phyloP scores from a whole-genome alignment of 768 basidiomycete species.

The Lenzites betulinus region DNA sequence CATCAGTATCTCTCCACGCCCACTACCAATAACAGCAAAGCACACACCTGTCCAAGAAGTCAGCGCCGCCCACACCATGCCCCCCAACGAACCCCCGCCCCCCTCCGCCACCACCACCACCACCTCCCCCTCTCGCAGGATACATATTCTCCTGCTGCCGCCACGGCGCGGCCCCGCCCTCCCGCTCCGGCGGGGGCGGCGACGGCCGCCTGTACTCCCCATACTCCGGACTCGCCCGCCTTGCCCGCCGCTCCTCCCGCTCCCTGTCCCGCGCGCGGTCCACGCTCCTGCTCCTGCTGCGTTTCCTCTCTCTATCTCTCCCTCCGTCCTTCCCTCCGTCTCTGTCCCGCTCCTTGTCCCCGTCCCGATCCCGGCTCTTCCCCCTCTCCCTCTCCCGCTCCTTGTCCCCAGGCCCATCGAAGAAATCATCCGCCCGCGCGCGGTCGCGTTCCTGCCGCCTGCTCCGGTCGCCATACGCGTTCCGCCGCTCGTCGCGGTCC shows the following conservation, averaged over 20 bases:
- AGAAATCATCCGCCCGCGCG: constrained; percentile 40
- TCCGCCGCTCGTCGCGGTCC: constrained; percentile 24
- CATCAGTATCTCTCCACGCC: not conserved
- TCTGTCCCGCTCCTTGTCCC: too few relatives aligned
- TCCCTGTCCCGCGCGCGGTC: constrained; percentile 30
- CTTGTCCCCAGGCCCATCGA: too few relatives aligned
- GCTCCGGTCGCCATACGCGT: constrained; percentile 25
- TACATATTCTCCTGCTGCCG: constrained; percentile 61
- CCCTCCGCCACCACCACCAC: not conserved
- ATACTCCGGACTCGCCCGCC: constrained; percentile 40
- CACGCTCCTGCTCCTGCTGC: constrained; percentile 27
- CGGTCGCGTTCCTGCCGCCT: constrained; percentile 28
- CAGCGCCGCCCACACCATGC: constrained; percentile 42
- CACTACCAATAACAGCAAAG: not conserved
- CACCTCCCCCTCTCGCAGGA: constrained; percentile 35
- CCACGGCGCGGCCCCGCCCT: constrained; percentile 40
- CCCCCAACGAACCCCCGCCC: constrained; percentile 27
- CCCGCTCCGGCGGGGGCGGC: constrained; percentile 30
- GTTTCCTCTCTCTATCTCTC: constrained; percentile 20
- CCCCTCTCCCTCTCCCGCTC: too few relatives aligned
- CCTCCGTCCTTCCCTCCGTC: not conserved
- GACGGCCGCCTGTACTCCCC: constrained; percentile 34
- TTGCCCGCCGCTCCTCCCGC: constrained; percentile 25
- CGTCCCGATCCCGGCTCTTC: too few relatives aligned
- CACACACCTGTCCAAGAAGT: constrained; percentile 71